Evolutionary conservation across 352 stramenopile species (phyloP).

Genomic region (Phytophthora colocasiae): DNA sequence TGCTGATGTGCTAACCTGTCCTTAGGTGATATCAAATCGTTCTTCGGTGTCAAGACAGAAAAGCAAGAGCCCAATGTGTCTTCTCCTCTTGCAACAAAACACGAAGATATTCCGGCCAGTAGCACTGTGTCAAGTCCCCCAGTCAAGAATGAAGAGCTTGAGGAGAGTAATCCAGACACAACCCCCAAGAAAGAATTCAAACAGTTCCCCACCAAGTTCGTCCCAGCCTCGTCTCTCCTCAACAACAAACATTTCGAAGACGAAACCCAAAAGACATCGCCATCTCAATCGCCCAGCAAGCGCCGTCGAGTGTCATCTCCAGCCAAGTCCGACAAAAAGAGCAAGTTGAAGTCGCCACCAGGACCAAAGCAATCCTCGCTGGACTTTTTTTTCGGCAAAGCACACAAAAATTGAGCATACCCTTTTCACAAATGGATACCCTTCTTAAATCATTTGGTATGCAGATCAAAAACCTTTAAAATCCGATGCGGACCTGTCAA

Average conservation of each 20-base stretch:
- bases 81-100: neutral
- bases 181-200: constrained; percentile 25
- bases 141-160: constrained; percentile 28
- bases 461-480: constrained; percentile 3
- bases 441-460: constrained; percentile 2
- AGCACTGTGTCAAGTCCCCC: constrained; percentile 1
- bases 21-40: constrained; percentile 73
- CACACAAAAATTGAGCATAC: constrained; percentile 17
- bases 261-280: constrained; percentile 1
- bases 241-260: constrained; percentile 39
- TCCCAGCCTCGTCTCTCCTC: constrained; percentile 57
- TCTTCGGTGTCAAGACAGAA: constrained; percentile 59
- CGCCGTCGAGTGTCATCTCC: constrained; percentile 28
- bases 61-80: constrained; percentile 29
- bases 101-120: constrained; percentile 11
- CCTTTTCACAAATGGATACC: constrained; percentile 12
- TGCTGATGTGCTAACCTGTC: neutral
- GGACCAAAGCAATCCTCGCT: constrained; percentile 55
- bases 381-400: constrained; percentile 56
- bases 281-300: constrained; percentile 20
- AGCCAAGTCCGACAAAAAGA: constrained; percentile 21
- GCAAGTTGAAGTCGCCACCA: constrained; percentile 30
- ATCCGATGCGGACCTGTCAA: constrained; percentile 13
- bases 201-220: constrained; percentile 41
- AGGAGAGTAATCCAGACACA: constrained; percentile 1